Evolutionary conservation across 768 basidiomycete genomes (phyloP).

Genomic region (Boletus subcaerulescens): DNA sequence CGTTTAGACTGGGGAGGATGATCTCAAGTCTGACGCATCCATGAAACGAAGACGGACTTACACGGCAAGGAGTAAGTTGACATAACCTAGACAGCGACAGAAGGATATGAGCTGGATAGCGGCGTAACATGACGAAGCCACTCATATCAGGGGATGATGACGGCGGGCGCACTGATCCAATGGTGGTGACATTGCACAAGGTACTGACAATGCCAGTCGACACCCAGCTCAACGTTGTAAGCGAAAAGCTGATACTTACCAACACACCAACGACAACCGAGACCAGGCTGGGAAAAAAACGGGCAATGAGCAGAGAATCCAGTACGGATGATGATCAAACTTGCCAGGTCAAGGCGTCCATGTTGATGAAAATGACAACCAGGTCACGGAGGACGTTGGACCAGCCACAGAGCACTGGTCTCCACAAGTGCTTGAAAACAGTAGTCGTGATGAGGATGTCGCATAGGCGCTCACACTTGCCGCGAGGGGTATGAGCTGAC

Average conservation of each 20-base stretch:
- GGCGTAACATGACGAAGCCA: not conserved
- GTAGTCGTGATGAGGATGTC: constrained; percentile 10
- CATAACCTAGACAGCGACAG: constrained; percentile 3
- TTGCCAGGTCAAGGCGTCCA: constrained; percentile 16
- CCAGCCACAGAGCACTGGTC: constrained; percentile 5
- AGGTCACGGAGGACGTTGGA: constrained; percentile 4
- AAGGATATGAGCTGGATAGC: not conserved
- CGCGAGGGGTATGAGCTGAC: constrained; percentile 6
- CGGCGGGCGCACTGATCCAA: constrained; percentile 9
- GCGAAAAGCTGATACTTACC: not conserved
- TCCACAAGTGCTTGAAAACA: constrained; percentile 12
- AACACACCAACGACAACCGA: constrained; percentile 7
- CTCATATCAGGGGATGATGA: constrained; percentile 13
- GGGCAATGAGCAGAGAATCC: not conserved
- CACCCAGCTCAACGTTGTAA: too few species aligned
- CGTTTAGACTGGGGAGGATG: constrained; percentile 3
- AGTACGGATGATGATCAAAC: not conserved
- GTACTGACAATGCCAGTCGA: not conserved
- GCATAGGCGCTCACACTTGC: constrained; percentile 9
- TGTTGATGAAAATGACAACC: constrained; percentile 14
- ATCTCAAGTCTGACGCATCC: too few species aligned
- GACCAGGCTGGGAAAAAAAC: constrained; percentile 5
- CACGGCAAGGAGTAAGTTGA: constrained; percentile 14
- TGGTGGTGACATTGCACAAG: constrained; percentile 3
- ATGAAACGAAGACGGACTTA: not conserved